Percentiles rank a stretch among this genome's conserved stretches.
These are phyloP conservation scores for Uronychia setigera DNA, from an alignment of 73 alveolate species.

Conservation along the genomic window DNA sequence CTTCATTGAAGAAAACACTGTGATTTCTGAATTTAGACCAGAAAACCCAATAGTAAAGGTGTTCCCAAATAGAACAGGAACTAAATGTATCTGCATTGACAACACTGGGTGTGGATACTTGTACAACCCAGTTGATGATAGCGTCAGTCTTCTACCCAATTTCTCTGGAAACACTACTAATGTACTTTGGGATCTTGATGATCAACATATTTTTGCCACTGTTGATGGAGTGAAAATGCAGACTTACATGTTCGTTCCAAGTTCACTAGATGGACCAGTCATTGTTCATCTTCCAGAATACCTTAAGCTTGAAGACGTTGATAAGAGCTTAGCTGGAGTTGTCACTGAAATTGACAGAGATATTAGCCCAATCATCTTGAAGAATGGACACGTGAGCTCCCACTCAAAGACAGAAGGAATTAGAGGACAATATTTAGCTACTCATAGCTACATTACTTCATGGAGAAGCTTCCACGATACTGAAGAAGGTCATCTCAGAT, in stretches of 20 bases:
- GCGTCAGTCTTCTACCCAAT: constrained; percentile 66
- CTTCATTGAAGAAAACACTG: constrained; percentile 81
- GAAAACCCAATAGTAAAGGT: constrained; percentile 78
- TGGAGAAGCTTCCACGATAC: constrained; percentile 94
- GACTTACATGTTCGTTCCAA: constrained; percentile 79
- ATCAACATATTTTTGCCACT: constrained; percentile 89
- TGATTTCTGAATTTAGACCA: constrained; percentile 83
- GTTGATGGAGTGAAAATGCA: constrained; percentile 71
- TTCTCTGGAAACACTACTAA: constrained; percentile 76
- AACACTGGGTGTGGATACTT: constrained; percentile 92
- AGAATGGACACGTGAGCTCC: constrained; percentile 80
- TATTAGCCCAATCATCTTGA: constrained; percentile 83
- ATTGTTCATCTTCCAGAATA: constrained; percentile 67
- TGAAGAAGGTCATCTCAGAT: constrained; percentile 96
- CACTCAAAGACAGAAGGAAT: constrained; percentile 77
- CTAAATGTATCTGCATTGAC: constrained; percentile 92
- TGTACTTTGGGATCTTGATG: constrained; percentile 93
- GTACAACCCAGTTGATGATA: constrained; percentile 96
- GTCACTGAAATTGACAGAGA: constrained; percentile 85
- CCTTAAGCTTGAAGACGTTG: constrained; percentile 84
- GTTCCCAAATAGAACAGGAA: constrained; percentile 91
- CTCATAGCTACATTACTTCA: constrained; percentile 85
- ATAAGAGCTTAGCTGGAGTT: constrained; percentile 73
- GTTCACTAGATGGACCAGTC: constrained; percentile 87
- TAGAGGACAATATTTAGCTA: constrained; percentile 76